Base-by-base conservation (phyloP, 345 rosid species). In the Populus pruinosa region DNA sequence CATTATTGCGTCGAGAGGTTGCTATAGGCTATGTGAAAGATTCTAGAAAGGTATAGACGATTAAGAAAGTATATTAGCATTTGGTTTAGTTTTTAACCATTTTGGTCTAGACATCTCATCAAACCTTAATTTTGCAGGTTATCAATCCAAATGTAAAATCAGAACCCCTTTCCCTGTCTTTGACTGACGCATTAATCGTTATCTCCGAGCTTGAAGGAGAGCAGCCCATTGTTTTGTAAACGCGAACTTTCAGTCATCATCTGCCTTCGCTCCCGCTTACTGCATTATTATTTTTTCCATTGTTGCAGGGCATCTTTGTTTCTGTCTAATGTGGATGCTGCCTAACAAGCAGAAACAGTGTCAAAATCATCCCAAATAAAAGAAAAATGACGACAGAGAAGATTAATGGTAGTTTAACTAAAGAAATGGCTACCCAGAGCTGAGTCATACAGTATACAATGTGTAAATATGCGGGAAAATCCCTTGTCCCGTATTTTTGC, bases 161-260 rank as follows among this genome's bases (percentile, higher is more conserved):
- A 8, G 90, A 88, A 78, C 87, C 96, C 25, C 89, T 92, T 3
- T 80, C 83, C 18, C 89, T 96, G 5, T 77, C 75, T 73, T 41
- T 77, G 82, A 85, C 87, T 1, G 99, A 96, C 83, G 86, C 89
- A 2, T 81, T 96, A 67, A 93, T 96, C 11, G 97, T 96, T 64
- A 91, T 93, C 80, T 93, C 99, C 4, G 99, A 96, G 89, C 92
- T 91, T 20, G 94, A 96, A 89, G 97, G 93, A 79, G 94, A 87
- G 64, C 90, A 87, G n/a, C 91, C 95, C 8, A 82, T 84, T 64
- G 14, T 77, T 29, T 1, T 38, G 18, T 55, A 27, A 80, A 18
- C 47, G 20, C 29, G 27, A 44, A 33, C 23, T 56, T 10, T 0
- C 2, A 47, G 6, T 64, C 56, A 10, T 64, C 68, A 4, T 53